phyloP scores from a whole-genome alignment of 169 alveolate genomes.

The Plasmodium malariae region DNA sequence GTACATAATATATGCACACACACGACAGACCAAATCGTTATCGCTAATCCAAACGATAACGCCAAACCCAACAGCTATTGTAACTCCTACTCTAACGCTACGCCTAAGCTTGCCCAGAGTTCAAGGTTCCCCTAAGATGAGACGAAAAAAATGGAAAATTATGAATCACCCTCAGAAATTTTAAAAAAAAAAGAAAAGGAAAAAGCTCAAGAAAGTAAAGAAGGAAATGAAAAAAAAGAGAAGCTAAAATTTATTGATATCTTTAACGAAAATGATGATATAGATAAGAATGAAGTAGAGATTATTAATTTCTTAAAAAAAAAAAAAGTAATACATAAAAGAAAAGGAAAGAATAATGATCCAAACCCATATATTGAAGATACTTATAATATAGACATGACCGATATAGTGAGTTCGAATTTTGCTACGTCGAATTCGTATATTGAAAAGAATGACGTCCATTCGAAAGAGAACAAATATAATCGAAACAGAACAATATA shows the following conservation, averaged over 20 bases:
- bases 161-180: slow-evolving; percentile 73
- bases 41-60: no score
- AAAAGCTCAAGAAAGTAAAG: background rate
- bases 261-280: slow-evolving; percentile 47
- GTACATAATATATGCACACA: no score
- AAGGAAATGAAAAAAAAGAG: slow-evolving; percentile 1
- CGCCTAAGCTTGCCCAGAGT: no score
- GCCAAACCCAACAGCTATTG: no score
- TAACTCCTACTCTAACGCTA: no score
- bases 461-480: background rate
- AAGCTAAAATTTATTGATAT: slow-evolving; percentile 57
- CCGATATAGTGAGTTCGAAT: background rate
- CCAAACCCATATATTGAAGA: background rate
- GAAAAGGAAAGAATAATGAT: slow-evolving; percentile 13
- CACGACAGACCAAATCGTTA: no score
- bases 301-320: background rate
- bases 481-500: background rate
- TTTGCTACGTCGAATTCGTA: background rate
- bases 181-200: slow-evolving; percentile 36
- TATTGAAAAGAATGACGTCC: background rate
- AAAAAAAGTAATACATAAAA: slow-evolving; percentile 25
- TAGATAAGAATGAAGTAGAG: slow-evolving; percentile 11
- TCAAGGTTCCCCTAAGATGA: background rate
- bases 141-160: slow-evolving; percentile 28
- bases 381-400: background rate